Evolutionary conservation across 768 basidiomycete species (phyloP), one percentile per base, ranked within the genome.

Genomic region (Amanita pallidorosea): DNA sequence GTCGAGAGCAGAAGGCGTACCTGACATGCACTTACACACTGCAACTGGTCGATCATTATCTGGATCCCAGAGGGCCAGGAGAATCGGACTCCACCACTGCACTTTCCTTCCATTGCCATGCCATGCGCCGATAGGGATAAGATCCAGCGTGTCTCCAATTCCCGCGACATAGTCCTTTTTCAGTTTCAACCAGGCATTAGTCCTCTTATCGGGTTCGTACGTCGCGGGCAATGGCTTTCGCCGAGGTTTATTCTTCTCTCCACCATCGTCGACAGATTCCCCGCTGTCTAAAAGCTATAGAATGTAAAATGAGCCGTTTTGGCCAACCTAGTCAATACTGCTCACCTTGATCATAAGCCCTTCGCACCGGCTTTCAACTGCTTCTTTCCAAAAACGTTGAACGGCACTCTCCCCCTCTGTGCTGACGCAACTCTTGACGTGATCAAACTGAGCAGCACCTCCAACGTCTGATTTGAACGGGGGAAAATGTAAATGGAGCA

Each of bases 331-430:
- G 17, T 25, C 20, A 23, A 9, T 11, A 22, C 20, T 11, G n/a
- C 70, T 23, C 38, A 83, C 85, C 67, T 96, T 96, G 60, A 95
- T 76, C 92, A 96, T 94, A 55, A 95, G 69, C n/a, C 93, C 93
- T 65, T 96, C 93, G 51, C 85, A 88, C 49, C 81, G 80, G 60
- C 82, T 82, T 60, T 80, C 78, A 20, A 91, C 74, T 2, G 88
- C 83, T 52, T 72, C 72, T 59, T 79, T 67, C 79, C 90, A 89
- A 64, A 95, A 95, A 5, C 69, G 74, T 62, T 86, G 76, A 6
- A 95, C 72, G 11, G 64, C 71, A n/a, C 74, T 74, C 50, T 75
- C 71, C 12, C 81, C 85, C 38, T 71, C 70, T 34, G 73, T 70
- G 58, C 85, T 84, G 55, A 82, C 80, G 53, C 80, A 77, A 52